Evolutionary conservation across 805 yeast genomes (phyloP).

Genomic region (Metschnikowia continentalis): DNA sequence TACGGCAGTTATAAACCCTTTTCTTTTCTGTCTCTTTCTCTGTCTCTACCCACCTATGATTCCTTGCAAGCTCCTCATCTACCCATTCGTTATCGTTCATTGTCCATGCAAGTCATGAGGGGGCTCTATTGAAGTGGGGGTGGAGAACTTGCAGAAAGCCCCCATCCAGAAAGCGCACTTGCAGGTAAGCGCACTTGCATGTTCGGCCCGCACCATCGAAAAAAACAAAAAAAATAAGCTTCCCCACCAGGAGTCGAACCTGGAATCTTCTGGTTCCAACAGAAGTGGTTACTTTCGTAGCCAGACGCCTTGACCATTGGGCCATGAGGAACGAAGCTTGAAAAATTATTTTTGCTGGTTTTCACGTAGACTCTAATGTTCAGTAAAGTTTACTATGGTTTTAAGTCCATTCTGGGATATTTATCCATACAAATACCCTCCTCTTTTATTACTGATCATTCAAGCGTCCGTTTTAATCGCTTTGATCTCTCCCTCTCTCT

Average conservation of each 20-base stretch:
- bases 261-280: constrained; percentile 51
- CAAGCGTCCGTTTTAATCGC: too few relatives aligned
- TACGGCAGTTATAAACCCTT: too few relatives aligned
- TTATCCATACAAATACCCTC: too few relatives aligned
- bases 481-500: too few relatives aligned
- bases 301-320: constrained; percentile 77
- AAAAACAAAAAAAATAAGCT: constrained; percentile 35
- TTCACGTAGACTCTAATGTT: too few relatives aligned
- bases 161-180: not conserved
- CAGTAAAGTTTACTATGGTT: too few relatives aligned
- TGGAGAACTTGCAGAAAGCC: not conserved
- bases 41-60: too few relatives aligned
- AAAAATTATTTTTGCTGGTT: not conserved
- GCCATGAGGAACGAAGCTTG: constrained; percentile 63
- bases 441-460: too few relatives aligned
- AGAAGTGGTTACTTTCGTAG: constrained; percentile 54
- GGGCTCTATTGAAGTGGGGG: not conserved
- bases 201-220: too few relatives aligned
- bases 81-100: not conserved
- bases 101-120: not conserved
- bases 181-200: too few relatives aligned
- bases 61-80: not conserved
- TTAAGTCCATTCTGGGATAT: too few relatives aligned
- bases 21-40: too few relatives aligned
- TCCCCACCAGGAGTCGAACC: constrained; percentile 56